Evolutionary conservation across 1,284 basidiomycete genomes (phyloP).

Genomic region (Prillingera fragicola): DNA sequence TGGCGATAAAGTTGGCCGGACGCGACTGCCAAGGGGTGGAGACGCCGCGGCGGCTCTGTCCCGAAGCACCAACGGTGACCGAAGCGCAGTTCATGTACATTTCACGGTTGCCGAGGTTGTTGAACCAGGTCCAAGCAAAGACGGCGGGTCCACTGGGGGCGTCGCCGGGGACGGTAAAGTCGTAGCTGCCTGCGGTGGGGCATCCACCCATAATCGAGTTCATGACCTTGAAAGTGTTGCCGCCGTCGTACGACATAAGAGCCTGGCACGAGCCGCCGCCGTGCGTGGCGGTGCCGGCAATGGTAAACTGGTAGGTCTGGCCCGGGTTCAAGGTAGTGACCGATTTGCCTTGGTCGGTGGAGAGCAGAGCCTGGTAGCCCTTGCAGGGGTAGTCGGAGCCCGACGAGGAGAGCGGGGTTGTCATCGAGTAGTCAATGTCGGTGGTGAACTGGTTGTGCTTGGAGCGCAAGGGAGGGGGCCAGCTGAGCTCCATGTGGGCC

Average conservation of each 20-base stretch:
- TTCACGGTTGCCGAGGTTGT: slow-evolving; percentile 28
- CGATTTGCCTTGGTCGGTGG: too few relatives aligned
- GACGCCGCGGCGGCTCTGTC: too few relatives aligned
- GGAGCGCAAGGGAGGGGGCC: slow-evolving; percentile 37
- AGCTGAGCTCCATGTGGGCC: slow-evolving; percentile 42
- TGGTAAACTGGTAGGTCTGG: slow-evolving; percentile 26
- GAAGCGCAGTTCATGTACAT: too few relatives aligned
- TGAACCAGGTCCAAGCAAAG: slow-evolving; percentile 50
- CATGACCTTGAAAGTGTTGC: slow-evolving; percentile 46
- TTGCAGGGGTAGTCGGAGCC: slow-evolving; percentile 48
- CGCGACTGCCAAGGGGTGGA: slow-evolving; percentile 12
- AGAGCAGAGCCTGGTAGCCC: too few relatives aligned
- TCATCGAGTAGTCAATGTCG: slow-evolving; percentile 45
- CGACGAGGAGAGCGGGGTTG: slow-evolving; percentile 35
- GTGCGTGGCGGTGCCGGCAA: slow-evolving; percentile 41
- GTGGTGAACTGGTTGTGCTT: slow-evolving; percentile 33
- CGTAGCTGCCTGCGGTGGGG: slow-evolving; percentile 28
- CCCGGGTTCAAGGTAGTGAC: too few relatives aligned
- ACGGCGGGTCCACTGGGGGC: slow-evolving; percentile 42
- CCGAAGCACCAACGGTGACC: too few relatives aligned
- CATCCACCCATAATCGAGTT: slow-evolving; percentile 45
- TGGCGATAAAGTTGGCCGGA: slow-evolving; percentile 48
- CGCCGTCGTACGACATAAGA: slow-evolving; percentile 46
- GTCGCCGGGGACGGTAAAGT: slow-evolving; percentile 38
- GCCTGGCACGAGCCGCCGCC: slow-evolving; percentile 47